Conservation (phyloP, 1,284 basidiomycete species). For the Puccinia hordei region DNA sequence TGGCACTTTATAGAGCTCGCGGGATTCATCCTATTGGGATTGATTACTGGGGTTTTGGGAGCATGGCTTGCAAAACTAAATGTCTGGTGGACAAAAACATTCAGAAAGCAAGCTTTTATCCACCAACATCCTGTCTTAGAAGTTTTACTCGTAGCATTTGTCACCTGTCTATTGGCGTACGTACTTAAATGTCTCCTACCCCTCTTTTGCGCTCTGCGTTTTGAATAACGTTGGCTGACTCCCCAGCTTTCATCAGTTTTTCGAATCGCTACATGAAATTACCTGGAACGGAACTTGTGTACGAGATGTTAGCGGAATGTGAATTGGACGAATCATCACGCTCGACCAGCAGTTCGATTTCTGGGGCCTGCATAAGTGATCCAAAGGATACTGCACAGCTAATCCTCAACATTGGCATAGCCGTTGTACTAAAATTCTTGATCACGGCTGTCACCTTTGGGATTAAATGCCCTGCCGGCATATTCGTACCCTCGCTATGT, state of each 20-base stretch:
- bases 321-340: slow-evolving; percentile 65
- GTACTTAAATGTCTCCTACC: background rate
- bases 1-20: slow-evolving; percentile 60
- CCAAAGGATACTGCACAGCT: slow-evolving; percentile 54
- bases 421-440: slow-evolving; percentile 15
- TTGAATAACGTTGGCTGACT: background rate
- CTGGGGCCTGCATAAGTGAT: slow-evolving; percentile 53
- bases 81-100: slow-evolving; percentile 70
- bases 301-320: slow-evolving; percentile 60
- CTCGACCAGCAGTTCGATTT: slow-evolving; percentile 6
- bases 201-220: background rate
- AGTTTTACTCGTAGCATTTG: slow-evolving; percentile 71
- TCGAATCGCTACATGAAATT: slow-evolving; percentile 87
- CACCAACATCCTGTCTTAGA: slow-evolving; percentile 78
- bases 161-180: slow-evolving; percentile 39
- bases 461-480: slow-evolving; percentile 68
- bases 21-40: slow-evolving; percentile 68
- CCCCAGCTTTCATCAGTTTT: slow-evolving; percentile 63
- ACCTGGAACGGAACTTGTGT: slow-evolving; percentile 89
- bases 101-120: slow-evolving; percentile 79
- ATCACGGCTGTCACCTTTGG: slow-evolving; percentile 31
- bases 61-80: slow-evolving; percentile 29
- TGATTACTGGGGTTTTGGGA: slow-evolving; percentile 80
- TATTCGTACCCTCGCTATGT: slow-evolving; percentile 94
- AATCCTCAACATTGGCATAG: slow-evolving; percentile 51